Percentiles rank a stretch among this genome's conserved stretches.
Evolutionary conservation across 768 basidiomycete species (phyloP).

Genomic region (Candolleomyces aberdarensis): DNA sequence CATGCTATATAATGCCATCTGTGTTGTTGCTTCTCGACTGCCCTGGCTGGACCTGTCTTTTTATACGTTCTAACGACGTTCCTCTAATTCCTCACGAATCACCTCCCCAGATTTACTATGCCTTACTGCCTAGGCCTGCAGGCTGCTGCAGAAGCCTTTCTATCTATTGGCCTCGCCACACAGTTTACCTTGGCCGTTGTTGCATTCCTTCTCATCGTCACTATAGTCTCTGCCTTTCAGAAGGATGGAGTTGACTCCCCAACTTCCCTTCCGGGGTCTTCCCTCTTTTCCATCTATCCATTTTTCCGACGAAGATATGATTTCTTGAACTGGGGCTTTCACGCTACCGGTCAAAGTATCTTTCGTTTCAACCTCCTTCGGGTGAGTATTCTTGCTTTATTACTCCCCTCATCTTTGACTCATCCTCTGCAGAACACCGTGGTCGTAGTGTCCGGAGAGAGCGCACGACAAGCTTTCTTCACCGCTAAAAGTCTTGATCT

Average conservation of each 20-base stretch:
- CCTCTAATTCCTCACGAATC: conserved; percentile 17
- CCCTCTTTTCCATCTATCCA: conserved; percentile 55
- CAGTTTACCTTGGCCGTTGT: conserved; percentile 48
- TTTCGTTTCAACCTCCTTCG: conserved; percentile 70
- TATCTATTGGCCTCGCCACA: conserved; percentile 47
- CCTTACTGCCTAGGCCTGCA: conserved; percentile 51
- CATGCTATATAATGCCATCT: conserved; percentile 21
- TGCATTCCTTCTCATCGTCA: conserved; percentile 43
- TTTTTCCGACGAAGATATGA: conserved; percentile 72
- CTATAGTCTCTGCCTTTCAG: conserved; percentile 43
- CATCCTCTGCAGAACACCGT: conserved; percentile 56
- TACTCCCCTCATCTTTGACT: background rate
- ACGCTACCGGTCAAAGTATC: conserved; percentile 58
- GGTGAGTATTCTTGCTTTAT: conserved; percentile 39
- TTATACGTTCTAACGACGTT: conserved; percentile 21
- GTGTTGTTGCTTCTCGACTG: conserved; percentile 23
- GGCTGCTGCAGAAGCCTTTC: conserved; percentile 45
- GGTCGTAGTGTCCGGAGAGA: conserved; percentile 73
- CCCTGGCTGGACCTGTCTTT: conserved; percentile 28
- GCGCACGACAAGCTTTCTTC: conserved; percentile 66
- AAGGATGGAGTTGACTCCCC: conserved; percentile 52
- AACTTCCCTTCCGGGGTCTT: conserved; percentile 40
- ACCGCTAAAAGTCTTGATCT: conserved; percentile 69
- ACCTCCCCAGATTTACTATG: conserved; percentile 29
- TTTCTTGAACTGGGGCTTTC: conserved; percentile 71